These are phyloP conservation scores for Aspergillus japonicus DNA, from an alignment of 2,329 filamentous ascomycete species.

Conservation along the genomic window DNA sequence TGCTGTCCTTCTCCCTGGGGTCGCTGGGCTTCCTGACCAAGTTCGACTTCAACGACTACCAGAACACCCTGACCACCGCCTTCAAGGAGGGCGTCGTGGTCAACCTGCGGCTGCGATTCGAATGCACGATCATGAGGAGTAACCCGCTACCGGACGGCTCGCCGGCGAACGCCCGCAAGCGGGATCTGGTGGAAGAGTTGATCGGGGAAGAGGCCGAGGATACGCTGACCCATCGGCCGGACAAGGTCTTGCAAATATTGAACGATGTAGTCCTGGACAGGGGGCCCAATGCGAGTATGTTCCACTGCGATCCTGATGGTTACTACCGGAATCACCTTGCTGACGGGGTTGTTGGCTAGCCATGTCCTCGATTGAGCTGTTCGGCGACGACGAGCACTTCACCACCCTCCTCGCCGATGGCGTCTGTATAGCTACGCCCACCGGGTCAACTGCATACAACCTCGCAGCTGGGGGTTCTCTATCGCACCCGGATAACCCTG, in stretches of 20 bases:
- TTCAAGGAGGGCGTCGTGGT: slow-evolving; percentile 85
- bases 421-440: slow-evolving; percentile 89
- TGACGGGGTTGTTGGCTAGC: slow-evolving; percentile 50
- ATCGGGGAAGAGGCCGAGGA: slow-evolving; percentile 84
- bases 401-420: slow-evolving; percentile 92
- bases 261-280: slow-evolving; percentile 97
- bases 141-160: slow-evolving; percentile 34
- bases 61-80: slow-evolving; percentile 65
- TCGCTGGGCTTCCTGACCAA: slow-evolving; percentile 95
- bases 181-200: slow-evolving; percentile 84
- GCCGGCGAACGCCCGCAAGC: slow-evolving; percentile 37
- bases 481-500: slow-evolving; percentile 93
- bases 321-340: background rate
- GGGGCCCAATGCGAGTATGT: slow-evolving; percentile 84
- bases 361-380: slow-evolving; percentile 88
- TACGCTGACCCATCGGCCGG: slow-evolving; percentile 78
- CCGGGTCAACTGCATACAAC: slow-evolving; percentile 93
- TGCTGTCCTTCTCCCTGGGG: slow-evolving; percentile 85
- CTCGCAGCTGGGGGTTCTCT: slow-evolving; percentile 92
- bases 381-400: slow-evolving; percentile 93
- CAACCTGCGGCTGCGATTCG: slow-evolving; percentile 82
- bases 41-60: slow-evolving; percentile 81
- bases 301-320: background rate
- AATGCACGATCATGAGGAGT: slow-evolving; percentile 84
- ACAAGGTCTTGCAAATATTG: slow-evolving; percentile 82